Evolutionary conservation across 2,329 filamentous ascomycete genomes (phyloP), one percentile per base, ranked within the genome.

Genomic region (Trichocomaceae sp.): DNA sequence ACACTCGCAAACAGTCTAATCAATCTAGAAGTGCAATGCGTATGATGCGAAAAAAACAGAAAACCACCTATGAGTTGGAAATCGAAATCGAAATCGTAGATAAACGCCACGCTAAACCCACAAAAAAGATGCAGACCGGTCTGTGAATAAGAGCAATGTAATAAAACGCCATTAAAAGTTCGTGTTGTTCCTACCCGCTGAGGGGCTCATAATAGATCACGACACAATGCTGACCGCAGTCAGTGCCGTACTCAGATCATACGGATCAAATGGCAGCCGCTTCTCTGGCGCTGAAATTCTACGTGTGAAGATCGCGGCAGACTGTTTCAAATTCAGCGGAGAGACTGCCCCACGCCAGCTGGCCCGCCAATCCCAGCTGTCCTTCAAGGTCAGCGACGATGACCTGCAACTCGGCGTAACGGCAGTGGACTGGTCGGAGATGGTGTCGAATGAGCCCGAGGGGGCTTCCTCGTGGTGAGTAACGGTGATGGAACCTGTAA

Each of bases 181-280:
- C 31, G 12, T n/a, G n/a, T 19, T 8, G 39, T 15, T 44, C 13
- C 23, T n/a, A n/a, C n/a, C 13, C n/a, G 37, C 23, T 5, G 47
- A 37, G 2, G 12, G 42, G n/a, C n/a, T n/a, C n/a, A 44, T 19
- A 5, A 22, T 19, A 42, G 8, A 37, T 58, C 57, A 65, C 35
- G 57, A 60, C 60, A 63, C 68, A 53, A 71, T 62, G 57, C 67
- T 66, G 50, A 72, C 64, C 50, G 69, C 67, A 60, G 63, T 65
- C 65, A 72, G 65, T 57, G 70, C 70, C 53, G 67, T 65, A 26
- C 64, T 59, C 60, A 72, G 61, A 58, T 72, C 66, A 6, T 72
- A 66, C 8, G 70, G 67, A 15, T 64, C 56, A 49, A 72, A 70
- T 3, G 69, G 67, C 47, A 65, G 59, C 8, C 61, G 59, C 44